Base-by-base conservation (phyloP, 208 protist genomes). In the Trypanosoma avium region DNA sequence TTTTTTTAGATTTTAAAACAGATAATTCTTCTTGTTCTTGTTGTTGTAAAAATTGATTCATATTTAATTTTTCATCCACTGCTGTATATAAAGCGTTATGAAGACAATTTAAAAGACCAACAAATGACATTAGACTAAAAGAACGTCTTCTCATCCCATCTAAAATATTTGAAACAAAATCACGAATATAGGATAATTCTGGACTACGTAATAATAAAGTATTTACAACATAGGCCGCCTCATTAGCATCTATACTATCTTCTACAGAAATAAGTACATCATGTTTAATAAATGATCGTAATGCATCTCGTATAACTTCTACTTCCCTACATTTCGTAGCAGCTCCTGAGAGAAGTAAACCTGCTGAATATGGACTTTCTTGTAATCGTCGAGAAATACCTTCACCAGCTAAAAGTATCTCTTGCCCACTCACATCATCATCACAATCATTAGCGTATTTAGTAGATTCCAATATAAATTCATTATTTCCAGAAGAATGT, bases 31-130 rank as follows among this genome's bases (percentile, higher is more conserved):
- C 36, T 42, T 42, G 4, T 42, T 9, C 36, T 42, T 42, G 36
- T n/a, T 42, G 12, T 9, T 52, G 24, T 54, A 3, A n/a, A 35
- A n/a, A 19, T 52, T 52, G 33, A 5, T 46, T 27, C 1, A 22
- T 61, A 62, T 70, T 21, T 33, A 24, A 21, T 42, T 15, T 15
- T 42, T 42, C 36, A 8, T 30, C 50, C 33, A 92, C 56, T 10
- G 70, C 80, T 27, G 63, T 61, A 54, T 79, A 63, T 15, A 92
- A 67, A 2, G 82, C 77, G 46, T 92, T 88, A 58, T 79, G 70
- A 49, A 92, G 80, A 29, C 81, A 59, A 57, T 88, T 88, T 35
- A 92, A 30, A 5, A 92, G 45, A 4, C 82, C 86, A 13, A 92
- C 75, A 57, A 83, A 83, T n/a, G 86, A 79, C 60, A 75, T 77